Percentiles rank a stretch among this genome's conserved stretches.
phyloP scores from a whole-genome alignment of 257 asterid genomes.

The Dorcoceras hygrometricum region DNA sequence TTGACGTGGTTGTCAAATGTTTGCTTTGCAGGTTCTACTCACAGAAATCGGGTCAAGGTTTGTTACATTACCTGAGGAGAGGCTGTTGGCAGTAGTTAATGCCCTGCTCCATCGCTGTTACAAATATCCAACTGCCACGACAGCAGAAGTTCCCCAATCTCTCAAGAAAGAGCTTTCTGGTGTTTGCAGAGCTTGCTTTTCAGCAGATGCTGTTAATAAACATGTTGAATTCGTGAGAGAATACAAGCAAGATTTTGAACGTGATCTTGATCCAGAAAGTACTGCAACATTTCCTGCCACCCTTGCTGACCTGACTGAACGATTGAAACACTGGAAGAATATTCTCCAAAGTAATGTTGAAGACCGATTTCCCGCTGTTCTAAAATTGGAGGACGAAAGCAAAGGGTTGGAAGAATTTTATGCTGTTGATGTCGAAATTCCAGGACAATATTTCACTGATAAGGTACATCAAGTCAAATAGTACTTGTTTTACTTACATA shows the following conservation, averaged over 20 bases:
- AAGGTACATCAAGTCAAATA: constrained; percentile 48
- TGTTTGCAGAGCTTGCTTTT: constrained; percentile 98
- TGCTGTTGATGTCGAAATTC: constrained; percentile 98
- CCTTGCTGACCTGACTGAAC: constrained; percentile 90
- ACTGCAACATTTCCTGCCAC: constrained; percentile 89
- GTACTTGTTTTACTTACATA: not conserved
- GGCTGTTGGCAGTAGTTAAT: constrained; percentile 94
- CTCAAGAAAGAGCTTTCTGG: constrained; percentile 99
- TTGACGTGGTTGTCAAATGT: constrained; percentile 12
- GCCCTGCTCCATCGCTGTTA: constrained; percentile 99
- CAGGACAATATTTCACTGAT: constrained; percentile 95
- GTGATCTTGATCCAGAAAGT: constrained; percentile 98
- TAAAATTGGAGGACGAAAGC: constrained; percentile 98
- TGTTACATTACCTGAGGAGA: constrained; percentile 97
- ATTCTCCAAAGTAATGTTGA: constrained; percentile 94
- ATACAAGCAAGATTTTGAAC: constrained; percentile 95
- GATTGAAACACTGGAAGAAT: constrained; percentile 96
- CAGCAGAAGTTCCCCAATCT: constrained; percentile 98
- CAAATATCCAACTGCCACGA: constrained; percentile 97
- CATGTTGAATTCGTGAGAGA: constrained; percentile 97
- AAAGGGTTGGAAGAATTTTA: constrained; percentile 94
- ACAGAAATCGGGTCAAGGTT: constrained; percentile 97
- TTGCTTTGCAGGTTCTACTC: constrained; percentile 64
- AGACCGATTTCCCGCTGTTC: constrained; percentile 93
- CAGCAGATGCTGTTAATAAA: constrained; percentile 98